These are phyloP conservation scores for Penicillium sumatraense DNA, from an alignment of 2,329 filamentous ascomycete genomes.

Conservation along the genomic window DNA sequence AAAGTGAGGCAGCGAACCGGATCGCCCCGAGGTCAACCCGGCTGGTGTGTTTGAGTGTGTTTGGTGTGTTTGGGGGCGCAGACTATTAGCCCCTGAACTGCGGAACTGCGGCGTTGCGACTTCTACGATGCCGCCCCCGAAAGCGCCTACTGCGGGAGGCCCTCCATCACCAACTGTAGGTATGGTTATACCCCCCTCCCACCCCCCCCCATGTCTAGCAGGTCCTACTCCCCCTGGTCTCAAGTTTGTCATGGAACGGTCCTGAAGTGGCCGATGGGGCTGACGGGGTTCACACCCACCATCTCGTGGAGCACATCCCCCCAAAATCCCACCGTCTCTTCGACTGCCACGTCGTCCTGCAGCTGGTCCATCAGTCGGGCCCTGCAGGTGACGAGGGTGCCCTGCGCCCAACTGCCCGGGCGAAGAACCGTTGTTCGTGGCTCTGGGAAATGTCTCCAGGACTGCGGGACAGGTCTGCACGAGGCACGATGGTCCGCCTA, in stretches of 20 bases:
- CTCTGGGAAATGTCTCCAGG: background rate
- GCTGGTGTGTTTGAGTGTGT: constrained; percentile 1
- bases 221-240: background rate
- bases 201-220: background rate
- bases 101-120: background rate
- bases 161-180: background rate
- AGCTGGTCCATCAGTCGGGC: constrained; percentile 19
- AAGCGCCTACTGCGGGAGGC: constrained; percentile 27
- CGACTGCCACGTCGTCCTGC: constrained; percentile 29
- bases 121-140: background rate
- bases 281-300: constrained; percentile 1
- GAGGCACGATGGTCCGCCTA: background rate
- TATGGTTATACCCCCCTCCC: background rate
- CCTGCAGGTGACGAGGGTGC: constrained; percentile 23
- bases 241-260: background rate
- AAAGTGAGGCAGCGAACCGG: constrained; percentile 48
- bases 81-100: background rate
- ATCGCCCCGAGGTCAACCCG: constrained; percentile 31
- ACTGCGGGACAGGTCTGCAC: background rate
- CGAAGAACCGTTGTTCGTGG: constrained; percentile 6
- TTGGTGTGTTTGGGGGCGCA: constrained; percentile 2
- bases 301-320: constrained; percentile 5
- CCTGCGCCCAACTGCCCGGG: constrained; percentile 21
- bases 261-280: background rate
- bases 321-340: constrained; percentile 13